Evolutionary conservation across 106 monocot species (phyloP), one percentile per base, ranked within the genome.

Genomic region (Allium fistulosum): DNA sequence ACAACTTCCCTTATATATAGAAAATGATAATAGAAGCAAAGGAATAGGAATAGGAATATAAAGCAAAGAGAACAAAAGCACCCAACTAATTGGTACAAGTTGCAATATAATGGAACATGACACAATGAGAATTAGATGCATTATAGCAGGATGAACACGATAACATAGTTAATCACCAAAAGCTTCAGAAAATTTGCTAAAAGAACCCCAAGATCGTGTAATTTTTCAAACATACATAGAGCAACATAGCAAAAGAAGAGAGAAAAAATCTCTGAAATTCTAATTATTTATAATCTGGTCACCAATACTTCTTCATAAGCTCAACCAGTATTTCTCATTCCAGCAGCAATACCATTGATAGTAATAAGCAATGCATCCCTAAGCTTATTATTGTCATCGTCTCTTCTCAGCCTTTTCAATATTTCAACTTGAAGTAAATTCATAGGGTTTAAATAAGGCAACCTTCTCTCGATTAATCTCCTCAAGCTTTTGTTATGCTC

Each of bases 241-340:
- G 18, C 58, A 37, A 16, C 12, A 16, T 14, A 14, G 15, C 58
- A 14, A 58, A 16, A 15, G 13, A 7, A 15, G 17, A 18, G n/a
- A 58, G 9, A 7, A 9, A 58, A 58, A 58, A 10, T 60, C 7
- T 17, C 27, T 9, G 6, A 22, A 14, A 60, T 4, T 22, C 7
- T 4, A 58, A 58, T 14, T 14, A 58, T 58, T 58, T 58, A 7
- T 18, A 58, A 7, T 16, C 17, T 16, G 18, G 58, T 18, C 15
- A 58, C 7, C 58, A 58, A 58, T 58, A 58, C 18, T 47, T 3
- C 63, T 28, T 17, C 49, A 4, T 9, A 9, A 0, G 47, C 17
- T 81, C 71, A 94, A 53, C 94, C 94, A 15, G 94, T 94, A 68
- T 94, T 94, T 58, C 90, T 84, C 94, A 94, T 94, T 9, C 90